Percentiles rank a stretch among this genome's conserved stretches.
Conservation (phyloP, 805 yeast genomes). For the Yarrowia yakushimensis region DNA sequence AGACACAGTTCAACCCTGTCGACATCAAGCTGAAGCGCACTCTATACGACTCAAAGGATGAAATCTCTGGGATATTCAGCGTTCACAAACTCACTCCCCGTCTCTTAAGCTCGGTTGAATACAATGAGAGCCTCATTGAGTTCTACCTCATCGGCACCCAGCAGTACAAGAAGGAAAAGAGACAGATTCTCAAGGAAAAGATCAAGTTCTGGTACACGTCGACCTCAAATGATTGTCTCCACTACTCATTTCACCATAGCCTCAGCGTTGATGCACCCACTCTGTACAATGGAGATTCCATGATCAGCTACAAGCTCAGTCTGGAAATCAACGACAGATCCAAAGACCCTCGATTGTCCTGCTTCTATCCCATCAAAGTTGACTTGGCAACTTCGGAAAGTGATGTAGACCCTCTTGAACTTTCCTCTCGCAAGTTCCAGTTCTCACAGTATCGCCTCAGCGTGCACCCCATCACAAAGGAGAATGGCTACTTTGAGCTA, state of each 20-base stretch:
- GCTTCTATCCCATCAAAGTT: neutral
- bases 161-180: neutral
- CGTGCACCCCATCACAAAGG: neutral
- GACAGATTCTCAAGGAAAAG: neutral
- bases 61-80: neutral
- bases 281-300: neutral
- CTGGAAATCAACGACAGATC: neutral
- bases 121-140: slow-evolving; percentile 6
- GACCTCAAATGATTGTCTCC: neutral
- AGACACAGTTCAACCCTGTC: slow-evolving; percentile 5
- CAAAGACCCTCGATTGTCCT: slow-evolving; percentile 3
- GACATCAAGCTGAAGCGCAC: slow-evolving; percentile 5
- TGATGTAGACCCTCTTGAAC: neutral
- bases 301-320: neutral
- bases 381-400: neutral
- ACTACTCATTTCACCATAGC: neutral
- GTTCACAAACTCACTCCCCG: slow-evolving; percentile 1
- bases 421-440: neutral
- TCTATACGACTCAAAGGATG: neutral
- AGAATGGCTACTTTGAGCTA: neutral
- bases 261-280: neutral
- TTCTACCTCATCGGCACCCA: slow-evolving; percentile 9
- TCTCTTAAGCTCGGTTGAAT: neutral
- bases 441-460: neutral
- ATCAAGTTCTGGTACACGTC: neutral